These are phyloP conservation scores for Candida manassasensis DNA, from an alignment of 805 yeast species.

Conservation along the genomic window DNA sequence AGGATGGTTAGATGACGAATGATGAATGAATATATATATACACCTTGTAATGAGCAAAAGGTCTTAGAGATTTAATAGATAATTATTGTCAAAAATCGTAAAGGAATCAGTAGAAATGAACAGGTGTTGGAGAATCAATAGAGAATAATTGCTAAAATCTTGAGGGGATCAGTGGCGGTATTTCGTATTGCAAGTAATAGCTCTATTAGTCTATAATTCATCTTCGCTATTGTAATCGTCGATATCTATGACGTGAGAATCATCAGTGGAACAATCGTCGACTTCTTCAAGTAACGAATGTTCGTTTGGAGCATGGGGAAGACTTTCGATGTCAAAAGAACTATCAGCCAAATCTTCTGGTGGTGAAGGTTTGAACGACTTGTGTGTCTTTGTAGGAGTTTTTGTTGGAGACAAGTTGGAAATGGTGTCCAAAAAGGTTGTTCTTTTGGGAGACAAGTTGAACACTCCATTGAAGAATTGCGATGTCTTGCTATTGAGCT, in stretches of 20 bases:
- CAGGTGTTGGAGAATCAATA: no score
- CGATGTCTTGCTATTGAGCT: slow-evolving; percentile 7
- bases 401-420: slow-evolving; percentile 2
- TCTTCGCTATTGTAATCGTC: slow-evolving; percentile 20
- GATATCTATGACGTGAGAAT: slow-evolving; percentile 12
- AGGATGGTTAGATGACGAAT: slow-evolving; percentile 62
- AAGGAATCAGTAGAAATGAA: no score
- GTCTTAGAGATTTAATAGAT: no score
- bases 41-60: no score
- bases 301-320: no score
- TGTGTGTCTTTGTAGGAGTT: no score
- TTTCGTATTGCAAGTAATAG: no score
- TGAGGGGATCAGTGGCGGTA: no score
- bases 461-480: slow-evolving; percentile 21
- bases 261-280: not conserved
- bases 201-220: not conserved
- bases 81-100: no score
- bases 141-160: no score
- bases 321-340: slow-evolving; percentile 25
- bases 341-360: slow-evolving; percentile 18
- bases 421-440: slow-evolving; percentile 1
- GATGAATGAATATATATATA: not conserved
- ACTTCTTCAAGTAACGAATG: slow-evolving; percentile 8
- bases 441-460: slow-evolving; percentile 23
- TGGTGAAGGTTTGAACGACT: no score